These are phyloP conservation scores for Yarrowia divulgata DNA, from an alignment of 805 yeast genomes.

Conservation along the genomic window DNA sequence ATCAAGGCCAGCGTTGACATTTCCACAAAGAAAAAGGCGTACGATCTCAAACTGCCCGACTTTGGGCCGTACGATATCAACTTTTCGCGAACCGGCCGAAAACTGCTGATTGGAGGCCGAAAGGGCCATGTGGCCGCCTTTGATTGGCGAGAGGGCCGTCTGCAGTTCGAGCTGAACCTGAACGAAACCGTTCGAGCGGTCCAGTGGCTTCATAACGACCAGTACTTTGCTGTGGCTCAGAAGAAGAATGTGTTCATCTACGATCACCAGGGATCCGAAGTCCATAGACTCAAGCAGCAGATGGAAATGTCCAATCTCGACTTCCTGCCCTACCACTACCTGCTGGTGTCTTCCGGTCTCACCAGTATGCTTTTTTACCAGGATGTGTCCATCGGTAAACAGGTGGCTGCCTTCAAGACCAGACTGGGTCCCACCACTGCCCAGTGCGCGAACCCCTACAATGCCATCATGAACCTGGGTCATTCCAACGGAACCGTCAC, in stretches of 20 bases:
- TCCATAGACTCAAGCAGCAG: conserved; percentile 91
- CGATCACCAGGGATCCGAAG: conserved; percentile 88
- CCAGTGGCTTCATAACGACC: conserved; percentile 89
- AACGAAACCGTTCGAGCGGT: conserved; percentile 92
- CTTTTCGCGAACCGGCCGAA: conserved; percentile 87
- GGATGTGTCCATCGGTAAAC: conserved; percentile 90
- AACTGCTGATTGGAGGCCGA: conserved; percentile 80
- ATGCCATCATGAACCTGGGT: conserved; percentile 92
- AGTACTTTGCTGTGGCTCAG: conserved; percentile 95
- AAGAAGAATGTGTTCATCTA: conserved; percentile 92
- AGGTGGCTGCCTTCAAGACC: conserved; percentile 84
- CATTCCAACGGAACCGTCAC: conserved; percentile 93
- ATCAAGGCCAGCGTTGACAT: conserved; percentile 77
- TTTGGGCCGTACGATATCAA: conserved; percentile 86
- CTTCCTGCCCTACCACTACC: conserved; percentile 90
- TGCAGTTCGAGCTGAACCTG: conserved; percentile 81
- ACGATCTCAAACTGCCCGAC: conserved; percentile 73
- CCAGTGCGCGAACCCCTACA: conserved; percentile 92
- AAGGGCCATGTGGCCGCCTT: conserved; percentile 96
- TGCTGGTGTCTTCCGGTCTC: conserved; percentile 86
- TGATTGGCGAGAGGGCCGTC: conserved; percentile 90
- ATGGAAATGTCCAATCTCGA: conserved; percentile 83
- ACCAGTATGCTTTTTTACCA: conserved; percentile 90
- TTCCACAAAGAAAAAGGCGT: conserved; percentile 72
- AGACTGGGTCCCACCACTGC: conserved; percentile 89